Conservation (phyloP, 768 basidiomycete species). For the Gelatoporia subvermispora region DNA sequence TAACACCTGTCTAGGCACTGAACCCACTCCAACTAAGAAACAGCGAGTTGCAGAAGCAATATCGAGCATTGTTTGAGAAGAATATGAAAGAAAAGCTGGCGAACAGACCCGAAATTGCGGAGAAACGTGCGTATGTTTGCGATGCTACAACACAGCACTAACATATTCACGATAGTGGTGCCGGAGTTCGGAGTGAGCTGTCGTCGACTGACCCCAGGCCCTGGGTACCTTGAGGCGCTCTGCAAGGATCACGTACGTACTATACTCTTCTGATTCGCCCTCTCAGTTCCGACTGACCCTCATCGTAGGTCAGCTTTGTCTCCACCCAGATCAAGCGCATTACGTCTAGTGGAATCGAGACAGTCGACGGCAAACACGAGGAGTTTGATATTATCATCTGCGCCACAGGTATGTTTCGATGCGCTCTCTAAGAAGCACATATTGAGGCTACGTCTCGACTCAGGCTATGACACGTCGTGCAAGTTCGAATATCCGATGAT, state of each 20-base stretch:
- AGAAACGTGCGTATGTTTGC: constrained; percentile 36
- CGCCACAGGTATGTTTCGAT: constrained; percentile 65
- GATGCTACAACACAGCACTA: background rate
- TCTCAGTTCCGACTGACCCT: background rate
- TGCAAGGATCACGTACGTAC: constrained; percentile 50
- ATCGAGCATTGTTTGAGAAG: constrained; percentile 32
- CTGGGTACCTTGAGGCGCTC: constrained; percentile 62
- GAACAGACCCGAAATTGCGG: constrained; percentile 56
- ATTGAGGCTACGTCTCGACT: too few species aligned
- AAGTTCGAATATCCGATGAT: constrained; percentile 46
- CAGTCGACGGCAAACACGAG: constrained; percentile 45
- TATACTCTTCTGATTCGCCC: background rate
- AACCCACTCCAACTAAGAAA: constrained; percentile 34
- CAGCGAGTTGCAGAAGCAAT: constrained; percentile 32
- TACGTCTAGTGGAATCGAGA: constrained; percentile 51
- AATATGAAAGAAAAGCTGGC: constrained; percentile 46
- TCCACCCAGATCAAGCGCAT: constrained; percentile 45
- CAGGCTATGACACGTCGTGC: constrained; percentile 51
- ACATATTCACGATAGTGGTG: constrained; percentile 35
- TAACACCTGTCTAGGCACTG: background rate
- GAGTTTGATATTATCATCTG: constrained; percentile 58
- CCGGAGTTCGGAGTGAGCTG: constrained; percentile 56
- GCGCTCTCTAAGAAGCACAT: too few species aligned
- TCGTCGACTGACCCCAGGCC: constrained; percentile 59
- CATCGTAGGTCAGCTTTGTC: constrained; percentile 45